phyloP scores from a whole-genome alignment of 139 green algal genomes.

The Chlorella sp. region DNA sequence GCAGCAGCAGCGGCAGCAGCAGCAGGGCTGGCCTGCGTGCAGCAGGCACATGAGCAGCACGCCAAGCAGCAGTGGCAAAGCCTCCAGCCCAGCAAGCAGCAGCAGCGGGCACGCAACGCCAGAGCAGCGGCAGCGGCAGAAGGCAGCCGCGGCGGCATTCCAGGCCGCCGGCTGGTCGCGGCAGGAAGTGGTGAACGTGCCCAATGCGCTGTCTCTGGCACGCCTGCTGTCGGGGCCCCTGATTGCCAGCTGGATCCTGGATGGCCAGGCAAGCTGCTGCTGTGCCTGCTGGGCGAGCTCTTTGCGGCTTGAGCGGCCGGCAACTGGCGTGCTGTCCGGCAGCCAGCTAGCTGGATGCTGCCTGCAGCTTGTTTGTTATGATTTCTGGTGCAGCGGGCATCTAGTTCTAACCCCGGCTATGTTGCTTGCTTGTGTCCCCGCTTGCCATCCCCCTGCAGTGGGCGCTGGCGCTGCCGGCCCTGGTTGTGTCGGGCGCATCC shows the following conservation, averaged over 20 bases:
- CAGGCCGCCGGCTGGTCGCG: conserved; percentile 48
- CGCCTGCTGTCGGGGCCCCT: conserved; percentile 60
- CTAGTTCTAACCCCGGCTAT: too few species aligned
- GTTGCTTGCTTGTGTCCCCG: background rate
- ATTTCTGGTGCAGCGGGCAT: too few species aligned
- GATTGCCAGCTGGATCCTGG: conserved; percentile 58
- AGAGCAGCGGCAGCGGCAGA: background rate
- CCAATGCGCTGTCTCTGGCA: conserved; percentile 62
- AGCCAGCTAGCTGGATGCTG: too few species aligned
- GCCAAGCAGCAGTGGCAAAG: background rate
- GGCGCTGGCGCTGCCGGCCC: conserved; percentile 31
- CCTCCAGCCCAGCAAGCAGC: background rate
- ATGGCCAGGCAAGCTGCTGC: conserved; percentile 17
- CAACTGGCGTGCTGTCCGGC: too few species aligned
- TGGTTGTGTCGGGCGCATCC: conserved; percentile 51
- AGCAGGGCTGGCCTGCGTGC: background rate
- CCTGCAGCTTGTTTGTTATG: too few species aligned
- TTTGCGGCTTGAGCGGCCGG: too few species aligned
- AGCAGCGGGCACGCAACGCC: background rate
- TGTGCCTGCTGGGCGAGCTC: too few species aligned
- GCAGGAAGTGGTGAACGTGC: conserved; percentile 54
- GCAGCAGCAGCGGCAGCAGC: background rate
- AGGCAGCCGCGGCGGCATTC: background rate
- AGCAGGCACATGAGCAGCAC: background rate
- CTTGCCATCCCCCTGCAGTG: conserved; percentile 5